These are phyloP conservation scores for Neonothopanus nambi DNA, from an alignment of 1,284 basidiomycete species.

Conservation along the genomic window DNA sequence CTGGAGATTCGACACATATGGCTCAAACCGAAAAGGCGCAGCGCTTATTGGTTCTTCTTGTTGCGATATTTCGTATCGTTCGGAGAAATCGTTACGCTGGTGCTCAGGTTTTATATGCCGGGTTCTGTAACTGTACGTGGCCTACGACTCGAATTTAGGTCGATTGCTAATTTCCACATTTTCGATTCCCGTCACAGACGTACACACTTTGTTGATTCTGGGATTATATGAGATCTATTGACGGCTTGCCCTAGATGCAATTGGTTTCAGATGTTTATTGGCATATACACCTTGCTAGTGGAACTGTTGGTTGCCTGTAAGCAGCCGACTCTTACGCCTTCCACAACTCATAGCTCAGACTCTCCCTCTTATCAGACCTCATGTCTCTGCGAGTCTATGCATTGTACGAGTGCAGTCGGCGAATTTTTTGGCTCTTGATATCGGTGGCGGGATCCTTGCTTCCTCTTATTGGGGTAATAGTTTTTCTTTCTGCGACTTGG, in stretches of 20 bases:
- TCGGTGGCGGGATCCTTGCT: neutral
- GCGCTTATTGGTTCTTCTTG: conserved; percentile 1
- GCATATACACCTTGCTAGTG: conserved; percentile 1
- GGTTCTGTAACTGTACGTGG: neutral
- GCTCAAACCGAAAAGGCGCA: conserved; percentile 2
- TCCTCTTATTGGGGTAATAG: conserved; percentile 3
- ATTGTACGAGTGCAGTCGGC: conserved; percentile 3
- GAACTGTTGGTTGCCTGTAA: conserved; percentile 1
- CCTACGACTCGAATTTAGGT: too few species aligned
- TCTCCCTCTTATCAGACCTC: neutral
- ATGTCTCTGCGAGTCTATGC: conserved; percentile 7
- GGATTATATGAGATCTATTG: too few species aligned
- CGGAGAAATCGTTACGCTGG: conserved; percentile 4
- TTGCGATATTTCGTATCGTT: conserved; percentile 5
- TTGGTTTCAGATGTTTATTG: neutral
- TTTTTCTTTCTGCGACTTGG: neutral
- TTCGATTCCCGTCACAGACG: neutral
- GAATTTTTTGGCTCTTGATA: neutral
- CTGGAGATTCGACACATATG: conserved; percentile 7
- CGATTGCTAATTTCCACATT: neutral
- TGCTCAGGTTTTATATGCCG: neutral
- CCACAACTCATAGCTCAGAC: neutral
- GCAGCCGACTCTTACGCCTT: neutral
- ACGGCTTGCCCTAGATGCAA: neutral
- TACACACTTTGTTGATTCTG: neutral